Base-by-base conservation (phyloP, 768 basidiomycete species). In the Amanita inopinata region DNA sequence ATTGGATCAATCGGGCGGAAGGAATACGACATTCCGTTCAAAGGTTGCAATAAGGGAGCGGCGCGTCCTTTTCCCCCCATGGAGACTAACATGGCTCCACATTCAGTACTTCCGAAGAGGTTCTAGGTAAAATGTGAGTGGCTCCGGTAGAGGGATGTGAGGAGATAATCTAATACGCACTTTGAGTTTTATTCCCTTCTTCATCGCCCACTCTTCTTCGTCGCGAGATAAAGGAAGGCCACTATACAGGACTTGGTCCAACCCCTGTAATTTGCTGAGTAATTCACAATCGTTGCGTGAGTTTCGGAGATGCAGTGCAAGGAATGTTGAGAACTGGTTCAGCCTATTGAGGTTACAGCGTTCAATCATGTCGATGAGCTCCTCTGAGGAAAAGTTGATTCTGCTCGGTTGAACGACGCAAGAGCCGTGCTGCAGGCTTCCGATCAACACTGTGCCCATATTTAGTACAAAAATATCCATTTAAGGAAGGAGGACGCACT, bases 101-200 rank as follows among this genome's bases (percentile, higher is more conserved):
- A 74, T 64, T 89, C 86, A 2, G 86, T 89, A 57, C 75, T 84
- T n/a, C 86, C 86, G 55, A 87, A 88, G n/a, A 84, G 66, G 55
- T 86, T 88, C 78, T 83, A 33, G 46, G 39, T 11, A 18, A 33
- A 43, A 36, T n/a, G n/a, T n/a, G n/a, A 63, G 41, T 46, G 36
- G 47, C 49, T 31, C 30, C 40, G 25, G 52, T 40, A 20, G 39
- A 19, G 25, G 37, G 8, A 22, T 49, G 46, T 40, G 38, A 23
- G 40, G 42, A 47, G 46, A 46, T 40, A 51, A 50, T 54, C 47
- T 38, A 45, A 24, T 11, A 24, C 74, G 53, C 60, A 83, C 82
- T 56, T 64, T 73, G 41, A 88, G 59, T 50, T 67, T 74, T 49
- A 89, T 67, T 18, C 77, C 79, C 43, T 78, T 73, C 42, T 65